Base-by-base conservation (phyloP, 2,329 filamentous ascomycete genomes). In the Aspergillus ruber region DNA sequence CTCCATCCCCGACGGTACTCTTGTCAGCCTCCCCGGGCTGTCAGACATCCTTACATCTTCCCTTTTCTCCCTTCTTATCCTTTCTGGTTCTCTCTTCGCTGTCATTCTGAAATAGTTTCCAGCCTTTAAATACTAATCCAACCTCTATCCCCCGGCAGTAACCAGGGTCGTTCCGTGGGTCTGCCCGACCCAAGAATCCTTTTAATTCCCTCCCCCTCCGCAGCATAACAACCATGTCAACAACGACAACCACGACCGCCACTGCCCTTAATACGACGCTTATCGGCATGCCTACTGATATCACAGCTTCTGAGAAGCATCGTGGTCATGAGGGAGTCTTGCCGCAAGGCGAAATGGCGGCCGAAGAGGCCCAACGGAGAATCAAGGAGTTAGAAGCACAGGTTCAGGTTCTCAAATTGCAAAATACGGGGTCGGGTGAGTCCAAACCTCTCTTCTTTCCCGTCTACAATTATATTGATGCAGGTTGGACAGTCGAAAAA, bases 301-400 rank as follows among this genome's bases (percentile, higher is more conserved):
- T 56, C 38, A 53, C 64, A 43, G 52, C 61, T 18, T 62, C 65
- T 55, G 61, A 58, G 21, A 61, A 57, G 38, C 55, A 47, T 33
- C 73, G 71, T 53, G 70, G 70, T 46, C 63, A 62, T 42, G 60
- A 62, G 25, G 51, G 59, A 20, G 52, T 58, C n/a, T 50, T 50
- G 4, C 46, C 53, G 25, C 49, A 58, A 41, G 56, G 61, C 42
- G 50, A 57, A 27, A 33, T 21, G 8, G 48, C 58, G 15, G 54
- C 56, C 40, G 53, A 52, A 9, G 61, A 65, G 39, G 59, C 71
- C 50, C 68, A 71, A 55, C 64, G 63, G 50, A 60, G 70, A 43
- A 70, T 77, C 50, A 61, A 64, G 40, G 78, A 82, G 59, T 61
- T 83, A 42, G 77, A 82, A 60, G 71, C 73, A 35, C 77, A 82